Percentiles rank a stretch among this genome's conserved stretches.
phyloP scores from a whole-genome alignment of 352 stramenopile genomes.

The Pythium dissimile region DNA sequence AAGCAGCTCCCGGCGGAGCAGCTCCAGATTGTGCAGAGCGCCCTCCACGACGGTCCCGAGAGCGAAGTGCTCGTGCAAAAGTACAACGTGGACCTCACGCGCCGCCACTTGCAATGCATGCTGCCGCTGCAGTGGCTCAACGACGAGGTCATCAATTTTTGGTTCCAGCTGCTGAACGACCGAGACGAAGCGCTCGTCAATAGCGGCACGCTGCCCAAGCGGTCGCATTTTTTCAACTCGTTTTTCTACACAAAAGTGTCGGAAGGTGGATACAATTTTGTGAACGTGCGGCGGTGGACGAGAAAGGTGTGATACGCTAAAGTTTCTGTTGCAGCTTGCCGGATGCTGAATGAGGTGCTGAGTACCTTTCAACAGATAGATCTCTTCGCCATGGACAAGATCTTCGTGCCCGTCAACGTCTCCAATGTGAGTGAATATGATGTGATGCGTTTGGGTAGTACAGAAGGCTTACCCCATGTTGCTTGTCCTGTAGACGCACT shows the following conservation, averaged over 20 bases:
- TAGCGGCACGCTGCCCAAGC: slow-evolving; percentile 38
- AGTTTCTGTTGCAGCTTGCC: neutral
- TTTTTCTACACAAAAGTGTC: slow-evolving; percentile 86
- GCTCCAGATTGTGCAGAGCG: slow-evolving; percentile 45
- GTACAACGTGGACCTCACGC: slow-evolving; percentile 80
- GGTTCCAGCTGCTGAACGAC: slow-evolving; percentile 74
- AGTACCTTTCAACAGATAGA: slow-evolving; percentile 41
- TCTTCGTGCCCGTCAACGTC: slow-evolving; percentile 86
- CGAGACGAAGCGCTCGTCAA: slow-evolving; percentile 61
- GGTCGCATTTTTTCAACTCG: slow-evolving; percentile 85
- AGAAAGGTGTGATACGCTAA: slow-evolving; percentile 34
- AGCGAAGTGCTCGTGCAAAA: slow-evolving; percentile 74
- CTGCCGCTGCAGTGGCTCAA: slow-evolving; percentile 73
- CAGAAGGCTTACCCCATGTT: neutral
- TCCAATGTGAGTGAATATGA: slow-evolving; percentile 55
- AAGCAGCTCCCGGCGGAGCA: slow-evolving; percentile 64
- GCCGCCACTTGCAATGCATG: slow-evolving; percentile 68
- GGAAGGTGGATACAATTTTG: slow-evolving; percentile 78
- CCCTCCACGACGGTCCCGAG: slow-evolving; percentile 48
- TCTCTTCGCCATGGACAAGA: slow-evolving; percentile 89
- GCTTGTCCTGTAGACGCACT: slow-evolving; percentile 59
- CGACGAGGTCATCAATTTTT: slow-evolving; percentile 87
- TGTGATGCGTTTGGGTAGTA: too few relatives aligned
- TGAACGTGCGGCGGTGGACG: slow-evolving; percentile 83
- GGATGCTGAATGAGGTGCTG: neutral